Base-by-base conservation (phyloP, 2,329 filamentous ascomycete species). In the Biscogniauxia marginata region DNA sequence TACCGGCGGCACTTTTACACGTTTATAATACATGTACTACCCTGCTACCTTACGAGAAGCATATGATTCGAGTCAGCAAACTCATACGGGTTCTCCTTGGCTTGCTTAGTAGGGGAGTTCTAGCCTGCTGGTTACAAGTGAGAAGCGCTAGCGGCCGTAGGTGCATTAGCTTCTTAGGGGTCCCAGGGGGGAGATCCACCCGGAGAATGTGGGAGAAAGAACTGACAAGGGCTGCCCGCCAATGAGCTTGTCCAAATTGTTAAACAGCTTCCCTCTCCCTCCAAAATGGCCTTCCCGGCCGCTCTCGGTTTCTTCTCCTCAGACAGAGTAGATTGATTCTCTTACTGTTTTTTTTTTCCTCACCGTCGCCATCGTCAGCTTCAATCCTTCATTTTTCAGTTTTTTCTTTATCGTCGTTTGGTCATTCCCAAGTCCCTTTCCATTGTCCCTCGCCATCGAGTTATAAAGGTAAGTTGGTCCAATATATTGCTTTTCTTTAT, bases 291-390 rank as follows among this genome's bases (percentile, higher is more conserved):
- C n/a, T 39, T 39, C 30, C 30, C 30, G 11, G n/a, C 30, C 13
- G 30, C 30, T n/a, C 50, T 34, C 54, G 50, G 50, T 49, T 50
- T 52, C 9, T 39, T 39, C 11, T 39, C 11, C 13, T 39, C 30
- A 16, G 6, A 39, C 30, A 39, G 30, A n/a, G n/a, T n/a, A n/a
- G n/a, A n/a, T n/a, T n/a, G n/a, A 39, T 59, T 48, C 13, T 25
- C 22, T 49, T 49, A 53, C 48, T 50, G 25, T 56, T 39, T 46
- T 25, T 23, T 18, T 53, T 19, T 43, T 49, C 21, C 22, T 24
- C 45, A n/a, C 34, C 50, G 3, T 34, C 30, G n/a, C 47, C 23
- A 39, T 34, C 49, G 49, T 59, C 18, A 46, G 7, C n/a, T 16
- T 53, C 49, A 44, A 16, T 39, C 13, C 13, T 39, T 11, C 24